A percentile compares a stretch with the other conserved stretches of the same genome.
These are phyloP conservation scores for Alloascoidea hylecoeti DNA, from an alignment of 805 yeast genomes.

Conservation along the genomic window DNA sequence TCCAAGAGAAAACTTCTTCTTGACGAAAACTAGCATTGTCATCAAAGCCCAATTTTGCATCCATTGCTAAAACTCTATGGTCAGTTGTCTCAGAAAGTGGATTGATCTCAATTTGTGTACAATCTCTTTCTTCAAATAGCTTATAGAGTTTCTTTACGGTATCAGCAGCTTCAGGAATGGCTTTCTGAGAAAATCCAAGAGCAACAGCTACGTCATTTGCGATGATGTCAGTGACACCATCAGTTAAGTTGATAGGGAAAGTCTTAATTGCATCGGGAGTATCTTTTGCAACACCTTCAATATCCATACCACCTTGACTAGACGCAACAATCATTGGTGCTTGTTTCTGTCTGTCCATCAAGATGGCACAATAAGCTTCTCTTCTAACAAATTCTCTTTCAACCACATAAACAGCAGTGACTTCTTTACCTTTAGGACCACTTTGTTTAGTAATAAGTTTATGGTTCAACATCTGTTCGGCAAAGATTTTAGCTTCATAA, in stretches of 20 bases:
- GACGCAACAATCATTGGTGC: slow-evolving; percentile 91
- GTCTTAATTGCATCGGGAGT: slow-evolving; percentile 88
- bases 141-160: slow-evolving; percentile 77
- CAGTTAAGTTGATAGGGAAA: slow-evolving; percentile 61
- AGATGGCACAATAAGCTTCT: slow-evolving; percentile 90
- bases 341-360: slow-evolving; percentile 88
- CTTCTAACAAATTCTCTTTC: slow-evolving; percentile 89
- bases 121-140: slow-evolving; percentile 83
- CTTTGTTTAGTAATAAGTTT: slow-evolving; percentile 96
- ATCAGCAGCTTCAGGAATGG: slow-evolving; percentile 77
- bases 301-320: slow-evolving; percentile 98
- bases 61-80: slow-evolving; percentile 91
- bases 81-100: slow-evolving; percentile 91
- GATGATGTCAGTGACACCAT: slow-evolving; percentile 66
- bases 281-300: slow-evolving; percentile 92
- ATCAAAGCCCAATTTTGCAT: slow-evolving; percentile 96
- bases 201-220: slow-evolving; percentile 68
- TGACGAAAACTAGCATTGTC: slow-evolving; percentile 95
- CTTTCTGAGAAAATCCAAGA: slow-evolving; percentile 69
- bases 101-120: slow-evolving; percentile 97
- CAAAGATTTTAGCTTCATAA: slow-evolving; percentile 75
- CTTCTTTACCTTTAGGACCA: slow-evolving; percentile 94
- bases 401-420: slow-evolving; percentile 90
- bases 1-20: slow-evolving; percentile 88
- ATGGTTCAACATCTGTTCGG: slow-evolving; percentile 82